Conservation (phyloP, 805 yeast species). For the Yarrowia divulgata region DNA sequence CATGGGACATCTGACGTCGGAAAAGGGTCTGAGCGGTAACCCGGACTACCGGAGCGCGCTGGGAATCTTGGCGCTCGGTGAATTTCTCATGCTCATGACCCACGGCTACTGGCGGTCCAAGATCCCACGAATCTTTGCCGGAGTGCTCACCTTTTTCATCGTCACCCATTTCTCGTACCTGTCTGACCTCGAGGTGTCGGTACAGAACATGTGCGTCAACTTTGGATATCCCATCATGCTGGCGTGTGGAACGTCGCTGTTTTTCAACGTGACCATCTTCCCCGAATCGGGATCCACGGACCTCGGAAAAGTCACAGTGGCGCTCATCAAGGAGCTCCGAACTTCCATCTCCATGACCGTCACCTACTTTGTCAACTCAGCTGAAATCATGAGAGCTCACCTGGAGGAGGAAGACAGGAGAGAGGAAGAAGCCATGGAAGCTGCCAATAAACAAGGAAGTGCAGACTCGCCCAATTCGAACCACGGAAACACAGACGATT, state of each 20-base stretch:
- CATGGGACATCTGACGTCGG: not conserved
- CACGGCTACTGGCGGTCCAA: conserved; percentile 61
- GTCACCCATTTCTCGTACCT: conserved; percentile 60
- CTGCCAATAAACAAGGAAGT: not conserved
- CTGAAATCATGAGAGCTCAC: conserved; percentile 7
- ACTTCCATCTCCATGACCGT: conserved; percentile 53
- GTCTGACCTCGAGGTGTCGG: conserved; percentile 49
- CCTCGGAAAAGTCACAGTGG: conserved; percentile 55
- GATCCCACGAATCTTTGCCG: conserved; percentile 47
- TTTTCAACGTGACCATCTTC: conserved; percentile 55
- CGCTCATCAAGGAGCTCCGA: conserved; percentile 54
- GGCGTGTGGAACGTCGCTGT: conserved; percentile 56
- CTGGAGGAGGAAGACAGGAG: conserved; percentile 16
- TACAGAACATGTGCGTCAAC: conserved; percentile 50
- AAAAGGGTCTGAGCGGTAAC: conserved; percentile 10
- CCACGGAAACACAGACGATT: conserved; percentile 12
- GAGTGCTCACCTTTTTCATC: conserved; percentile 50
- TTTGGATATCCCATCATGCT: conserved; percentile 57
- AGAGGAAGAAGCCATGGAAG: not conserved
- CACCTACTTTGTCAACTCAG: conserved; percentile 51
- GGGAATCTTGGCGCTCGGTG: conserved; percentile 56
- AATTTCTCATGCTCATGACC: conserved; percentile 56
- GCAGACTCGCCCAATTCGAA: not conserved
- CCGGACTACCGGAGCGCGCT: conserved; percentile 50
- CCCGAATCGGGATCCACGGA: conserved; percentile 63